phyloP scores from a whole-genome alignment of 2,329 filamentous ascomycete species.

The Rasamsonia emersonii region DNA sequence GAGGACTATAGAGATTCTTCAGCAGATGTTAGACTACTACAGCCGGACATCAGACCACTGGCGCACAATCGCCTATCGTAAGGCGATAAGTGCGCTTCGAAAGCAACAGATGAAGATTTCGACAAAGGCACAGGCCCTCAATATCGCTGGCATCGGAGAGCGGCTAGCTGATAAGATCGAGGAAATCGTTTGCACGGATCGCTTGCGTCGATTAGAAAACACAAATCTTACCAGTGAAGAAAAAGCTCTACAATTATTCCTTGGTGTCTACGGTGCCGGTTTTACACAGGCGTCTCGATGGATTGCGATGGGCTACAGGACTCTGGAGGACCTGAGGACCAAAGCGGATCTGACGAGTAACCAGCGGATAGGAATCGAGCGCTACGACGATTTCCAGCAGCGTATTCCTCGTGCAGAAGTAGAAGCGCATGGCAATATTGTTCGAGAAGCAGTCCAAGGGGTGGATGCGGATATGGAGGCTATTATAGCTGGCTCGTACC shows the following conservation, averaged over 20 bases:
- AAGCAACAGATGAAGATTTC: slow-evolving; percentile 56
- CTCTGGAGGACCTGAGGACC: slow-evolving; percentile 59
- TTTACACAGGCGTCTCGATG: slow-evolving; percentile 61
- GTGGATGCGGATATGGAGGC: slow-evolving; percentile 60
- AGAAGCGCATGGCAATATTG: slow-evolving; percentile 56
- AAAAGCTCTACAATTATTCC: slow-evolving; percentile 57
- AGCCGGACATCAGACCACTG: slow-evolving; percentile 66
- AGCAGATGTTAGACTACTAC: slow-evolving; percentile 74
- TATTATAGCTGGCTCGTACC: slow-evolving; percentile 76
- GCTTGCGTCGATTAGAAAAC: slow-evolving; percentile 63
- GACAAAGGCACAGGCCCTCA: slow-evolving; percentile 60
- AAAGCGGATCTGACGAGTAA: slow-evolving; percentile 57
- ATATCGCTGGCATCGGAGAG: slow-evolving; percentile 60
- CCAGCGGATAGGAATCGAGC: slow-evolving; percentile 68
- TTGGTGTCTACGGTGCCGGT: slow-evolving; percentile 73
- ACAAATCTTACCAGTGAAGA: slow-evolving; percentile 60
- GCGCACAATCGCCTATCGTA: slow-evolving; percentile 67
- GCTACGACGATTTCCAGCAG: slow-evolving; percentile 68
- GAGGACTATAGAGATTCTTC: slow-evolving; percentile 65
- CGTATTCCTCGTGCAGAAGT: slow-evolving; percentile 75
- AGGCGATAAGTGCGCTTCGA: slow-evolving; percentile 63
- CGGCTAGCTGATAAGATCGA: slow-evolving; percentile 78
- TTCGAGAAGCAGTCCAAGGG: slow-evolving; percentile 48
- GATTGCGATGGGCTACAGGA: slow-evolving; percentile 65
- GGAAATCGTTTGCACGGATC: slow-evolving; percentile 71